phyloP scores from a whole-genome alignment of 768 basidiomycete species.

The Leucosporidium scottii region DNA sequence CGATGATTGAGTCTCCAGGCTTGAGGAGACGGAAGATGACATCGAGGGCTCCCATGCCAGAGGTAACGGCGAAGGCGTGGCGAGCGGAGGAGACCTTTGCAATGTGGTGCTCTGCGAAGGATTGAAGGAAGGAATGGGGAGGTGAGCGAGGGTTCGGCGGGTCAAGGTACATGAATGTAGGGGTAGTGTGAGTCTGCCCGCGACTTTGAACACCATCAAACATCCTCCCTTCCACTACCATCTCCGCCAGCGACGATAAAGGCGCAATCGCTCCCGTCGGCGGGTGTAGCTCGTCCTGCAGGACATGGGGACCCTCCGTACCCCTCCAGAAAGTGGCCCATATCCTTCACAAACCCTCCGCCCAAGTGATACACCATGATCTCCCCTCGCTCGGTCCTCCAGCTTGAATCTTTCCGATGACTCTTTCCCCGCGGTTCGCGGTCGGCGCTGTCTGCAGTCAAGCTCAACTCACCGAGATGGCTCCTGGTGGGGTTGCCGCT shows the following conservation, averaged over 20 bases:
- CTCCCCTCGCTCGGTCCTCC: too few relatives aligned
- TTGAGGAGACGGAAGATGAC: conserved; percentile 88
- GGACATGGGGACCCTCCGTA: too few relatives aligned
- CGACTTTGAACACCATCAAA: too few relatives aligned
- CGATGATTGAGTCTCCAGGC: conserved; percentile 90
- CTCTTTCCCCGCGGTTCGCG: background rate
- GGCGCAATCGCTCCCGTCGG: too few relatives aligned
- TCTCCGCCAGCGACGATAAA: too few relatives aligned
- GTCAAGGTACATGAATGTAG: background rate
- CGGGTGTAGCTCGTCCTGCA: too few relatives aligned
- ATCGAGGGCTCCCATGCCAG: conserved; percentile 97
- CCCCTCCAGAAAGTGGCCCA: too few relatives aligned
- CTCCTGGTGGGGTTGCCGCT: conserved; percentile 95
- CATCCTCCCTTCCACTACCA: too few relatives aligned
- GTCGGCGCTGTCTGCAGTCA: background rate
- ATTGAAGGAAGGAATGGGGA: background rate
- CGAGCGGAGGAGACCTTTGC: conserved; percentile 91
- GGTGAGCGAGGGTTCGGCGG: background rate
- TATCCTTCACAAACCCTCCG: too few relatives aligned
- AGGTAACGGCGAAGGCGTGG: conserved; percentile 86
- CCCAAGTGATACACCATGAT: too few relatives aligned
- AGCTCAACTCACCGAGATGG: conserved; percentile 64
- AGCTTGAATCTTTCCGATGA: background rate
- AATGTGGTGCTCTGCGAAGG: conserved; percentile 77
- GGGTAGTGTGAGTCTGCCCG: too few relatives aligned